Percentiles rank a stretch among this genome's conserved stretches.
Evolutionary conservation across 257 asterid genomes (phyloP).

Genomic region (Mentha longifolia): DNA sequence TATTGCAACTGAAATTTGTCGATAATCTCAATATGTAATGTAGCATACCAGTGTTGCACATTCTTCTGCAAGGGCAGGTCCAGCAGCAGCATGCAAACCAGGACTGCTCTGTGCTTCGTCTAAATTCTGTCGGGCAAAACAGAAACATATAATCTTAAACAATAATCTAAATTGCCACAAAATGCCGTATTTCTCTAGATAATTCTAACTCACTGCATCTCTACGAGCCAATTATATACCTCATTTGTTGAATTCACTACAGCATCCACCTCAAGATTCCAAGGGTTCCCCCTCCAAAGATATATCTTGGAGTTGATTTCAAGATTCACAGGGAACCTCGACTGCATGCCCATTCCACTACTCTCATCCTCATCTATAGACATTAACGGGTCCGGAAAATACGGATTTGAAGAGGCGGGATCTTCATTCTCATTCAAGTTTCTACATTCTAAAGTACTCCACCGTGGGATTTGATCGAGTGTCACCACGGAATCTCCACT

Average conservation of each 20-base stretch:
- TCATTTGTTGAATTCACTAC: slow-evolving; percentile 92
- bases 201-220: not conserved
- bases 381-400: slow-evolving; percentile 74
- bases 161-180: slow-evolving; percentile 15
- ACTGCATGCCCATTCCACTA: slow-evolving; percentile 57
- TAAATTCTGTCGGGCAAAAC: slow-evolving; percentile 58
- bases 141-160: slow-evolving; percentile 11
- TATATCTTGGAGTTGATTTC: slow-evolving; percentile 79
- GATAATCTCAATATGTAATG: slow-evolving; percentile 32
- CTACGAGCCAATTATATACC: slow-evolving; percentile 46
- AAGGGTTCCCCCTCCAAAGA: slow-evolving; percentile 93
- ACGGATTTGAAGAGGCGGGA: slow-evolving; percentile 47
- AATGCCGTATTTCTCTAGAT: not conserved
- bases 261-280: slow-evolving; percentile 96
- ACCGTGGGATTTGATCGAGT: slow-evolving; percentile 74
- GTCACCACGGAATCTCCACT: slow-evolving; percentile 77
- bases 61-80: slow-evolving; percentile 96
- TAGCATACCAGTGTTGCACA: slow-evolving; percentile 55
- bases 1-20: not conserved
- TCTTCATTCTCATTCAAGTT: slow-evolving; percentile 71
- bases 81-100: slow-evolving; percentile 98
- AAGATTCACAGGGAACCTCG: slow-evolving; percentile 78
- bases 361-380: slow-evolving; percentile 64
- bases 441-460: slow-evolving; percentile 78
- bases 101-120: slow-evolving; percentile 97